These are phyloP conservation scores for Cladosporium sp. DNA, from an alignment of 2,329 filamentous ascomycete genomes.

Conservation along the genomic window DNA sequence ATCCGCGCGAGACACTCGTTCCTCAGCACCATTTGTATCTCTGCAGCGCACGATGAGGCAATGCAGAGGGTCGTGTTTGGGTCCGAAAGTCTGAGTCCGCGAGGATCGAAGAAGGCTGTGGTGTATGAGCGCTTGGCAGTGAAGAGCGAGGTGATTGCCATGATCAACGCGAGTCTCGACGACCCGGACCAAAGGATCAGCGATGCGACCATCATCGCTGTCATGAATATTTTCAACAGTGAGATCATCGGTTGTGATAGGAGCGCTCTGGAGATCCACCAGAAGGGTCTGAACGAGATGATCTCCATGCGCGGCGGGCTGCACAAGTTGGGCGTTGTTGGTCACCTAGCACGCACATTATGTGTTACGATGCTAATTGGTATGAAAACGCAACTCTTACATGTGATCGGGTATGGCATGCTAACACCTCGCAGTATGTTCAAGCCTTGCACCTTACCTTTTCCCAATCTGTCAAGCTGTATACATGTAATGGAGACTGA, in stretches of 20 bases:
- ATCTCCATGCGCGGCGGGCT: conserved; percentile 34
- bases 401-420: neutral
- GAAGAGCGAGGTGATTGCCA: conserved; percentile 25
- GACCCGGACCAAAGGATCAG: conserved; percentile 29
- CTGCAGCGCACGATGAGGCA: conserved; percentile 36
- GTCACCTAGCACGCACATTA: conserved; percentile 29
- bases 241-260: conserved; percentile 35
- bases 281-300: conserved; percentile 33
- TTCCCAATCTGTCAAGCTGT: neutral
- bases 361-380: conserved; percentile 19
- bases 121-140: conserved; percentile 28
- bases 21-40: conserved; percentile 35
- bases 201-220: conserved; percentile 35
- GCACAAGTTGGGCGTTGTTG: conserved; percentile 29
- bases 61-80: conserved; percentile 30
- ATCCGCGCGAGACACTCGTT: conserved; percentile 31
- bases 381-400: neutral
- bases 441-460: neutral
- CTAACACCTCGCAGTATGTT: neutral
- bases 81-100: conserved; percentile 24
- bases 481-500: neutral
- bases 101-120: conserved; percentile 17
- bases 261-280: conserved; percentile 29
- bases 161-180: conserved; percentile 33
- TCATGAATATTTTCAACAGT: conserved; percentile 34